These are phyloP conservation scores for Protomyces inouyei DNA, from an alignment of 1,139 yeast species.

Conservation along the genomic window DNA sequence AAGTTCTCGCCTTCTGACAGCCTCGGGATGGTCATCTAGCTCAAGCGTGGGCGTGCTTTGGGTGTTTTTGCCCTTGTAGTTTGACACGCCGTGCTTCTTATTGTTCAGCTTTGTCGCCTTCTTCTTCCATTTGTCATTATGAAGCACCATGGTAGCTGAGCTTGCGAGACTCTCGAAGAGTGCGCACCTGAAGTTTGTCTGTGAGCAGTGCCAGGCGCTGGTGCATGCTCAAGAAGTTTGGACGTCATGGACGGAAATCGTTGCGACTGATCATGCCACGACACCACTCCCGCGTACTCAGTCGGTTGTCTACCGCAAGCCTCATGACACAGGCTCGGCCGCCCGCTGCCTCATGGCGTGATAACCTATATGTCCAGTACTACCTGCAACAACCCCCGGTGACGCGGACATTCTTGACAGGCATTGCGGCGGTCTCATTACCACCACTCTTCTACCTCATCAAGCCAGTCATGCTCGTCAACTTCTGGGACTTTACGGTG, in stretches of 20 bases:
- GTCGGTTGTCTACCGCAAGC: neutral
- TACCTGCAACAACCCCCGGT: conserved; percentile 35
- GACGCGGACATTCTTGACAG: conserved; percentile 36
- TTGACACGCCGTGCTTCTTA: neutral
- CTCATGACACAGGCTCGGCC: neutral
- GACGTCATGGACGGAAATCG: too few relatives aligned
- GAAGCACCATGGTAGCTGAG: conserved; percentile 8
- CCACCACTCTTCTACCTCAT: conserved; percentile 34
- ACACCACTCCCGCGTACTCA: neutral
- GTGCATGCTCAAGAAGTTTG: too few relatives aligned
- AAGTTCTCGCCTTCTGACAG: neutral
- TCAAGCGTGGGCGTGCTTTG: neutral
- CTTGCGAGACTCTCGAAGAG: too few relatives aligned
- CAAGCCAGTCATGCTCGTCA: conserved; percentile 33
- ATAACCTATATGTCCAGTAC: conserved; percentile 13
- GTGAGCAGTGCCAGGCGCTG: too few relatives aligned
- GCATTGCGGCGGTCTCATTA: conserved; percentile 34
- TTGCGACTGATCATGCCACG: neutral
- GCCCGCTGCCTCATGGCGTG: conserved; percentile 13
- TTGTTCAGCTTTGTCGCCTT: conserved; percentile 18
- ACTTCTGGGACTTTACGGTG: conserved; percentile 37
- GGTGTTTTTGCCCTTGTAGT: neutral
- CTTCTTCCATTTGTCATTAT: conserved; percentile 23
- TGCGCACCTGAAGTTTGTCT: too few relatives aligned
- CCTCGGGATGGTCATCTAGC: neutral